phyloP scores from a whole-genome alignment of 768 basidiomycete genomes.

The Amanita phalloides region DNA sequence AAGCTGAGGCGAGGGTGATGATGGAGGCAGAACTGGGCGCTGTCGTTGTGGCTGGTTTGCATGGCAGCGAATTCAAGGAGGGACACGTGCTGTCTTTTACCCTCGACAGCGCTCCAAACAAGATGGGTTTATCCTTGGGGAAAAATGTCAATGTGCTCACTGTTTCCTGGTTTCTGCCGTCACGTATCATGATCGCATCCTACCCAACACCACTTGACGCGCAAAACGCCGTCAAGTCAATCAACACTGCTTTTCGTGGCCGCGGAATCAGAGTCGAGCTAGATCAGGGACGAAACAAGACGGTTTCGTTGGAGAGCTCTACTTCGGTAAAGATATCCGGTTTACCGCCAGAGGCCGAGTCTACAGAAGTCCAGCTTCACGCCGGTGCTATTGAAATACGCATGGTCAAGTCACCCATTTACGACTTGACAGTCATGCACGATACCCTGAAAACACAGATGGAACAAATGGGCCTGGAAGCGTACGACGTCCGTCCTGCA shows the following conservation, averaged over 20 bases:
- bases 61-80: neutral
- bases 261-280: conserved; percentile 35
- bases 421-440: neutral
- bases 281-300: conserved; percentile 21
- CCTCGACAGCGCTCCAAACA: conserved; percentile 26
- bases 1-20: conserved; percentile 31
- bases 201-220: conserved; percentile 26
- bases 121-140: conserved; percentile 25
- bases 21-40: conserved; percentile 12
- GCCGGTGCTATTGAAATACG: neutral
- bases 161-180: conserved; percentile 42
- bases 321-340: neutral
- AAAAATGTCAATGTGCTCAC: conserved; percentile 28
- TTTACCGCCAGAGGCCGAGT: neutral
- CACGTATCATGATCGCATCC: conserved; percentile 31
- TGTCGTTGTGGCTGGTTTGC: too few species aligned
- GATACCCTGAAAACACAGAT: neutral
- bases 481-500: neutral
- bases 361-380: neutral
- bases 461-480: neutral
- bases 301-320: neutral
- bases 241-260: conserved; percentile 27
- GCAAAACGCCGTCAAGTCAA: conserved; percentile 18
- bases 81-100: neutral
- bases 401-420: neutral